Evolutionary conservation across 2,329 filamentous ascomycete genomes (phyloP).

Genomic region (Tolypocladium capitatum): DNA sequence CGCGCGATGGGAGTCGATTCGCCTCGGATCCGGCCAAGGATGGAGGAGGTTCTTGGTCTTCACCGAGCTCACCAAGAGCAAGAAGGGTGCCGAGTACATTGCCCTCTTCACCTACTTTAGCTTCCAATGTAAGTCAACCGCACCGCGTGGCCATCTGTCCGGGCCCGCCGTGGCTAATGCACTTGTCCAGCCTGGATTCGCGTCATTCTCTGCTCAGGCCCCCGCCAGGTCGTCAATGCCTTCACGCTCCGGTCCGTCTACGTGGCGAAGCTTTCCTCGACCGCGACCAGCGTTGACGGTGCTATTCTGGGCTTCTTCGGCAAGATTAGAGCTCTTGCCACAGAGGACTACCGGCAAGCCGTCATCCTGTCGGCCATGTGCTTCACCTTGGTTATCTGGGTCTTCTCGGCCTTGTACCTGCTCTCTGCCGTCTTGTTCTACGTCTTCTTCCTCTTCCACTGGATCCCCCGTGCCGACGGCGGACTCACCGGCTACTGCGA

Average conservation of each 20-base stretch:
- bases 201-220: conserved; percentile 79
- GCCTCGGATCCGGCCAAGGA: conserved; percentile 60
- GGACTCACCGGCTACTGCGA: conserved; percentile 76
- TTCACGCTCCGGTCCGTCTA: conserved; percentile 81
- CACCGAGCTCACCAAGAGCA: conserved; percentile 77
- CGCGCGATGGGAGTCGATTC: conserved; percentile 69
- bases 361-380: conserved; percentile 81
- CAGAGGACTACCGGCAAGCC: conserved; percentile 63
- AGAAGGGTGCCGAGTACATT: conserved; percentile 80
- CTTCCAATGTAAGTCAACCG: conserved; percentile 40
- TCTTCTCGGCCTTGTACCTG: conserved; percentile 64
- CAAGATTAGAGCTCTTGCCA: conserved; percentile 63
- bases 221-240: conserved; percentile 81
- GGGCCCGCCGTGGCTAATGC: not conserved
- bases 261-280: conserved; percentile 53
- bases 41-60: conserved; percentile 91
- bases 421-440: conserved; percentile 68
- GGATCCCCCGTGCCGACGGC: conserved; percentile 72
- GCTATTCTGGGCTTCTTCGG: conserved; percentile 65
- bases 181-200: conserved; percentile 60
- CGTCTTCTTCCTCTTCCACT: conserved; percentile 81
- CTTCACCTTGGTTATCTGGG: conserved; percentile 83
- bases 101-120: conserved; percentile 84
- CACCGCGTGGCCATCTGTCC: not conserved
- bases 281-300: conserved; percentile 39